Base-by-base conservation (phyloP, 2,329 filamentous ascomycete species). In the Uncinocarpus reesii region DNA sequence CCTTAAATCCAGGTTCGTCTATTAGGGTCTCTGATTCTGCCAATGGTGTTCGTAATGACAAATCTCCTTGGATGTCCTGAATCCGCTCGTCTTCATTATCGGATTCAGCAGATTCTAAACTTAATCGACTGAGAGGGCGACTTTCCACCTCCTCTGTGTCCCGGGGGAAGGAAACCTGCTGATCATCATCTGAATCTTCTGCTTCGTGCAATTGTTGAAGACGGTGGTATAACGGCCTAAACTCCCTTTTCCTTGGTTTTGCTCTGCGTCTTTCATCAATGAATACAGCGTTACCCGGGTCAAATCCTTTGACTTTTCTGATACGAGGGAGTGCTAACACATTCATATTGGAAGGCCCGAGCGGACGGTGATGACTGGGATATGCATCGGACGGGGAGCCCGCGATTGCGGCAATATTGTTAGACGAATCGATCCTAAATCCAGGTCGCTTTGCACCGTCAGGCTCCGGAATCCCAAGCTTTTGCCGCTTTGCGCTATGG, bases 121-220 rank as follows among this genome's bases (percentile, higher is more conserved):
- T 78, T 61, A 76, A 73, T 35, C 84, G 86, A 64, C 86, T 95
- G 37, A 81, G 80, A 42, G 84, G 84, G 35, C 84, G 79, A 54
- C 86, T 94, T 52, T 92, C 89, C 28, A 81, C 80, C 55, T 92
- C 89, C 61, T 94, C 89, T 0, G 86, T 93, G 61, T 89, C 87
- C 38, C 82, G 76, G 10, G 77, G 79, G 42, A 81, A 66, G 10
- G 83, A 79, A 28, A 78, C 83, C 42, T 74, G 69, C 40, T 77
- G 77, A 54, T 95, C 88, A 56, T 93, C 89, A 55, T 95, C 89
- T 0, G 87, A 93, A 62, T 95, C 86, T n/a, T 76, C 76, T 31
- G 84, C 84, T 35, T 86, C 83, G 53, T 84, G 84, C 60, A 84
- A 78, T 55, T 82, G 78, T 55, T 84, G 77, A 53, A 92, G 73